These are phyloP conservation scores for Vickermania ingenoplastis DNA, from an alignment of 208 protist genomes.

Conservation along the genomic window DNA sequence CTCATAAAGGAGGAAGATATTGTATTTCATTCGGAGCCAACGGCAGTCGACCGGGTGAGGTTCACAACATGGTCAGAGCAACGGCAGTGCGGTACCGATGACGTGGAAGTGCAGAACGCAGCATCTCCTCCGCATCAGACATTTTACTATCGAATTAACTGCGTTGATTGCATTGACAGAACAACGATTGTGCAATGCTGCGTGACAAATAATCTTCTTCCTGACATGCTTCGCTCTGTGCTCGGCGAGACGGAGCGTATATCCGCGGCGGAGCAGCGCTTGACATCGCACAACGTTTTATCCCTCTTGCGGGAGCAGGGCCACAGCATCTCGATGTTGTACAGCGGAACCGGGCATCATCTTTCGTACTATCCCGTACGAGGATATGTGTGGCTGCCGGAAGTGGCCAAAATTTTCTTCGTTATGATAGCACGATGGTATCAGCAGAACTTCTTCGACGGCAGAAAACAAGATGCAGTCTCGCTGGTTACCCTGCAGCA, in stretches of 20 bases:
- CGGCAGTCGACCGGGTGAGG: not conserved
- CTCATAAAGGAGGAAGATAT: conserved; percentile 8
- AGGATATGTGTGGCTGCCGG: conserved; percentile 5
- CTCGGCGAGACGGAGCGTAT: not conserved
- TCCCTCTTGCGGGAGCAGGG: conserved; percentile 49
- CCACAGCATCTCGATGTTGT: conserved; percentile 55
- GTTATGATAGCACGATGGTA: conserved; percentile 55
- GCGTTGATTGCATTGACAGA: conserved; percentile 77
- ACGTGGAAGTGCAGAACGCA: not conserved
- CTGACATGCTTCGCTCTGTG: conserved; percentile 43
- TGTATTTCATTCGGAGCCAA: not conserved
- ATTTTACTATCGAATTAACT: conserved; percentile 50
- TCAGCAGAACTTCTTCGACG: conserved; percentile 77
- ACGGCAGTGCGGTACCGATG: conserved; percentile 8
- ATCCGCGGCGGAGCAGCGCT: not conserved
- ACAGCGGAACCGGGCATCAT: conserved; percentile 60
- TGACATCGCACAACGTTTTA: conserved; percentile 8
- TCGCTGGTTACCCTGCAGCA: conserved; percentile 68
- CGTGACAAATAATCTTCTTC: conserved; percentile 28
- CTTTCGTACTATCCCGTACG: conserved; percentile 44
- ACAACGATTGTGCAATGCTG: conserved; percentile 70
- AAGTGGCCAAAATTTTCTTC: conserved; percentile 1
- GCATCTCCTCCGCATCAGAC: conserved; percentile 4
- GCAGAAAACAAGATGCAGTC: conserved; percentile 66
- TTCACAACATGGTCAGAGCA: conserved; percentile 1